A percentile compares a stretch with the other conserved stretches of the same genome.
phyloP scores from a whole-genome alignment of 139 green algal genomes.

The Ettlia oleoabundans region DNA sequence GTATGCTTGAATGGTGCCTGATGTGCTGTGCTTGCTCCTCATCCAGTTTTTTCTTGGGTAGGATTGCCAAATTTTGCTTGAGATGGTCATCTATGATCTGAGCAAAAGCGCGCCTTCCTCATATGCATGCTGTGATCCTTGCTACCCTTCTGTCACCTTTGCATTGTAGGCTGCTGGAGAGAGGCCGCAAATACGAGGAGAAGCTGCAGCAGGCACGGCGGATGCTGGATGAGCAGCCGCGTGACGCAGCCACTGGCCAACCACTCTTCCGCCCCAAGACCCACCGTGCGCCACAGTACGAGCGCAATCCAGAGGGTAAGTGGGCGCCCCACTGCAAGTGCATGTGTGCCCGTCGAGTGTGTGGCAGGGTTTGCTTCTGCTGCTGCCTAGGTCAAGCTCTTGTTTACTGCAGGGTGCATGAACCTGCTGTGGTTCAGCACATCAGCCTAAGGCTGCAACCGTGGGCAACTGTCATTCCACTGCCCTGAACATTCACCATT shows the following conservation, averaged over 20 bases:
- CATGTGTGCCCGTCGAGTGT: no score
- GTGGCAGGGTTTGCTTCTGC: not conserved
- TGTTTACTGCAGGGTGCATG: no score
- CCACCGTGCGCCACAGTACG: conserved; percentile 46
- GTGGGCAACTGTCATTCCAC: no score
- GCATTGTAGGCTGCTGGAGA: conserved; percentile 30
- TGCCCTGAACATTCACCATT: no score
- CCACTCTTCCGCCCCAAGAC: conserved; percentile 76
- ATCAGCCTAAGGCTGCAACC: no score
- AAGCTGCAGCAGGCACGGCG: conserved; percentile 58
- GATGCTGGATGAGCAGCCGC: conserved; percentile 36
- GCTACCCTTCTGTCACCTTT: not conserved
- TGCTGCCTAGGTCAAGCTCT: not conserved
- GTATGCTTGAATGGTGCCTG: no score
- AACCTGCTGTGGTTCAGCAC: no score
- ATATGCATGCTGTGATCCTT: not conserved
- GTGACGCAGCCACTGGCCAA: conserved; percentile 71
- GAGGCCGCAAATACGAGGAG: conserved; percentile 42
- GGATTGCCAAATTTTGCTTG: no score
- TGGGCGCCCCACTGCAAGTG: not conserved
- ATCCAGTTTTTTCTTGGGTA: no score
- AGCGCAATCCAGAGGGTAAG: conserved; percentile 49
- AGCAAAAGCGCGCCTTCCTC: no score
- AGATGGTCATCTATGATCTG: no score
- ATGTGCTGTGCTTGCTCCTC: no score